phyloP scores from a whole-genome alignment of 1,284 basidiomycete genomes.

The Ustilago vetiveriae region DNA sequence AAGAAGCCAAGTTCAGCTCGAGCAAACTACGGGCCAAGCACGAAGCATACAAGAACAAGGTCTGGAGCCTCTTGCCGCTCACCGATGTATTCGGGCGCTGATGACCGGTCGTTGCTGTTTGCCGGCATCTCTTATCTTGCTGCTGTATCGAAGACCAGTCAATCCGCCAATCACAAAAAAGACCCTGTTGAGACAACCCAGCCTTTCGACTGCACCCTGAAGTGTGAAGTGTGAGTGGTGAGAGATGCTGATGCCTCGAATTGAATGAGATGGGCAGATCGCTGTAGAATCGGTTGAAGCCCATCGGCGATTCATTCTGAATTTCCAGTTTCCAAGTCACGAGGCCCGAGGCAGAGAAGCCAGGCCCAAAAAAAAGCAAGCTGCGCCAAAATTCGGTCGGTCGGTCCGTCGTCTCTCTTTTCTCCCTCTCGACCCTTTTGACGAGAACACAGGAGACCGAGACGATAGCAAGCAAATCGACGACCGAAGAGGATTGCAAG shows the following conservation, averaged over 20 bases:
- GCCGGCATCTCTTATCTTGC: not conserved
- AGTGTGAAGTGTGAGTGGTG: no score
- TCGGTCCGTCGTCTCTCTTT: slow-evolving; percentile 1
- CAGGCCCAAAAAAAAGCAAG: not conserved
- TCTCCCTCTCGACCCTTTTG: slow-evolving; percentile 2
- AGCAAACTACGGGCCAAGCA: slow-evolving; percentile 40
- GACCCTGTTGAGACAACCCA: no score
- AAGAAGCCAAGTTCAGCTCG: slow-evolving; percentile 41
- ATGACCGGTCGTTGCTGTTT: not conserved
- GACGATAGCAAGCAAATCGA: not conserved
- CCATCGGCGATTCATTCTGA: slow-evolving; percentile 13
- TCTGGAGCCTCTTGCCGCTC: slow-evolving; percentile 39
- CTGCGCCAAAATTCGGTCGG: no score
- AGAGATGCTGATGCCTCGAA: no score
- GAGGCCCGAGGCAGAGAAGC: slow-evolving; percentile 6
- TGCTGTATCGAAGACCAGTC: no score
- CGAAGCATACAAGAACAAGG: slow-evolving; percentile 33
- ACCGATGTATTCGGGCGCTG: slow-evolving; percentile 24
- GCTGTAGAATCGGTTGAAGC: no score
- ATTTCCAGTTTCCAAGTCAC: slow-evolving; percentile 15
- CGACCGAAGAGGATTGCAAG: slow-evolving; percentile 21
- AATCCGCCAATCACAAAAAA: no score
- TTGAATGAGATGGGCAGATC: not conserved
- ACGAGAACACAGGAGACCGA: no score
- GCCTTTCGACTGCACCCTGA: no score